Evolutionary conservation across 495 filamentous ascomycete genomes (phyloP).

Genomic region (Talaromyces nanjingensis): DNA sequence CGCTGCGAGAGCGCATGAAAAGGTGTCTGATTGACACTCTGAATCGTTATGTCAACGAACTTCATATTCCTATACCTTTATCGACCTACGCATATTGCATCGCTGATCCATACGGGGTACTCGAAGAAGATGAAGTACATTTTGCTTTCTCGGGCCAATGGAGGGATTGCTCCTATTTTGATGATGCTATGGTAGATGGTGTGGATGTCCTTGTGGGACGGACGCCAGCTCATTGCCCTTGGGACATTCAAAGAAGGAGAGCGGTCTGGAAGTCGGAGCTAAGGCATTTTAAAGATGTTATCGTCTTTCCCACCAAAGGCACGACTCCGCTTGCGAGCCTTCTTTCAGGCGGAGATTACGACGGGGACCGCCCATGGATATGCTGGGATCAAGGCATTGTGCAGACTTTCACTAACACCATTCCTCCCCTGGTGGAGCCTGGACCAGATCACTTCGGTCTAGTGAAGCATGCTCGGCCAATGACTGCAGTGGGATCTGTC

Average conservation of each 20-base stretch:
- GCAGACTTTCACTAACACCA: constrained; percentile 64
- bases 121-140: constrained; percentile 72
- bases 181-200: constrained; percentile 54
- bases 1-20: constrained; percentile 50
- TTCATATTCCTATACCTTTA: constrained; percentile 65
- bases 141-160: constrained; percentile 64
- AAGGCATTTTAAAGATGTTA: constrained; percentile 72
- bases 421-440: constrained; percentile 38
- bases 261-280: constrained; percentile 62
- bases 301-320: constrained; percentile 75
- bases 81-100: constrained; percentile 78
- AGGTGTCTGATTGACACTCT: constrained; percentile 47
- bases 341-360: constrained; percentile 90
- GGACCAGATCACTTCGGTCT: constrained; percentile 51
- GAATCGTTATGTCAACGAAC: constrained; percentile 48
- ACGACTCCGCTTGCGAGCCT: constrained; percentile 65
- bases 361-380: constrained; percentile 84
- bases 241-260: constrained; percentile 72
- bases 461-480: constrained; percentile 43
- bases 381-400: constrained; percentile 84
- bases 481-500: constrained; percentile 22
- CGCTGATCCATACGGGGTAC: constrained; percentile 64
- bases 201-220: constrained; percentile 83
- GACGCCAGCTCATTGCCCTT: constrained; percentile 69
- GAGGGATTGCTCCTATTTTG: constrained; percentile 40